A percentile compares a stretch with the other conserved stretches of the same genome.
phyloP scores from a whole-genome alignment of 352 stramenopile genomes.

The Phytophthora sojae region DNA sequence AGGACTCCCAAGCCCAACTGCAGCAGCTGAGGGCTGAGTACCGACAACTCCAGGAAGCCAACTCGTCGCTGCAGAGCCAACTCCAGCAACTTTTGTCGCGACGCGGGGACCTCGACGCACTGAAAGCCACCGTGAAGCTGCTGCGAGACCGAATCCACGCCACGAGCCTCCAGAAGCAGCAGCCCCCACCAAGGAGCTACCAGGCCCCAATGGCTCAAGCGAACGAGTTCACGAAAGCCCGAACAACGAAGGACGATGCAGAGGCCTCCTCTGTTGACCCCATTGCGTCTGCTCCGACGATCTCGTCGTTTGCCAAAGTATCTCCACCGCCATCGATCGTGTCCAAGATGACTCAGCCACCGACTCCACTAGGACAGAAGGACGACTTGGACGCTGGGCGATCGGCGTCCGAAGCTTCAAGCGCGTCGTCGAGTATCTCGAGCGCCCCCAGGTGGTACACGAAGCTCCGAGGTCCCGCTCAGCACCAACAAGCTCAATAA shows the following conservation, averaged over 20 bases:
- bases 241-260: neutral
- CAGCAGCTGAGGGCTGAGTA: conserved; percentile 58
- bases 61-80: conserved; percentile 64
- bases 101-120: conserved; percentile 64
- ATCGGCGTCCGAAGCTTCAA: conserved; percentile 12
- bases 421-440: conserved; percentile 26
- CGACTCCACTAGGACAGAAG: conserved; percentile 26
- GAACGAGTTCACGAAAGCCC: conserved; percentile 5
- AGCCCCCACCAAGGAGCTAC: conserved; percentile 10
- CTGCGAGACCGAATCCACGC: conserved; percentile 38
- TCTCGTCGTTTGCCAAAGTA: conserved; percentile 34
- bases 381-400: conserved; percentile 3
- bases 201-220: neutral
- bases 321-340: conserved; percentile 43
- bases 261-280: neutral
- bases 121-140: conserved; percentile 66
- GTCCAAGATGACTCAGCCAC: conserved; percentile 61
- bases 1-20: conserved; percentile 48
- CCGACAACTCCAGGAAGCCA: conserved; percentile 42
- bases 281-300: neutral
- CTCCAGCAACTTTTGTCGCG: conserved; percentile 71
- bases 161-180: conserved; percentile 27
- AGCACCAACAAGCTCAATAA: conserved; percentile 15
- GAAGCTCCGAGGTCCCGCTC: conserved; percentile 47
- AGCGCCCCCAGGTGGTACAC: conserved; percentile 71